Evolutionary conservation across 345 rosid species (phyloP), one percentile per base, ranked within the genome.

Genomic region (Streptanthus diversifolius): DNA sequence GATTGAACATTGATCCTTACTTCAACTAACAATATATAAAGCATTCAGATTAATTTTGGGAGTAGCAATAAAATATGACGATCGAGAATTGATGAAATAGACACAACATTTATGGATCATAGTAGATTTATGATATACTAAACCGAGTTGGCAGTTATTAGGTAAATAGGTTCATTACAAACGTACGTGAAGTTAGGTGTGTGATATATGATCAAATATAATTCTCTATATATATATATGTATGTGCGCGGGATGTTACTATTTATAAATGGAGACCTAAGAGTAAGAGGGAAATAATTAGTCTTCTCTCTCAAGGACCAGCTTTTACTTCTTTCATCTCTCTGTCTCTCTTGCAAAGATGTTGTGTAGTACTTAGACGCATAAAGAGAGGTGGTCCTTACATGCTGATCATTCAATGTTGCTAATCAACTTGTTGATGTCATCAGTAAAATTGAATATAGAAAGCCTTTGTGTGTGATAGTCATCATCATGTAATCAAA

Each of bases 211-310:
- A 60, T 40, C 44, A 59, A 41, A 30, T 12, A 73, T 45, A 62
- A 0, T 61, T 61, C 21, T 40, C 49, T 18, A 18, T 45, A n/a
- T 30, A 53, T 8, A 5, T n/a, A 29, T 59, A 37, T 27, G 19
- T 49, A 67, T 35, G 3, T 29, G 68, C 63, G 21, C 7, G 22
- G 21, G 56, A 68, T 49, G 47, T 32, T 75, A 53, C 70, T 68
- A 75, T 37, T 29, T 32, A 67, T 52, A 75, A 58, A 27, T 66
- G n/a, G n/a, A n/a, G n/a, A n/a, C n/a, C n/a, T n/a, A n/a, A n/a
- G n/a, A n/a, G 11, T 44, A 62, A 68, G 62, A 59, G 61, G 33
- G 17, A 44, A 18, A 68, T 3, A 68, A 27, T 32, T 33, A 22
- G 19, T 22, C 6, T 30, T 74, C 62, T 47, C 59, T 73, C 43